Percentiles rank a stretch among this genome's conserved stretches.
Evolutionary conservation across 2,329 filamentous ascomycete species (phyloP).

Genomic region (Amphichorda felina): DNA sequence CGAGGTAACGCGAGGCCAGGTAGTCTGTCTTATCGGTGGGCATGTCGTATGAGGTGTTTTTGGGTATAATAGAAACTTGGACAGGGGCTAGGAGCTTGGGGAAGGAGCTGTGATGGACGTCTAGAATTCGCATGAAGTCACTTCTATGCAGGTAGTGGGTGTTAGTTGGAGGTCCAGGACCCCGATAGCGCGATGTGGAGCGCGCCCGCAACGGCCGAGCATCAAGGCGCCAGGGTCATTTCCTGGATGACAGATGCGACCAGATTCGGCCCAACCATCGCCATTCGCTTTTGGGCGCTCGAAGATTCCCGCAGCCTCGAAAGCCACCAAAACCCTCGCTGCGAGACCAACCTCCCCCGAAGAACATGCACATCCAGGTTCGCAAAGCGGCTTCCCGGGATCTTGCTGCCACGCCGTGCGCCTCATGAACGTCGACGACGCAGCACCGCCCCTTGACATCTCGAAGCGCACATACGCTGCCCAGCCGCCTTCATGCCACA

Average conservation of each 20-base stretch:
- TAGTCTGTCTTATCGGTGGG: slow-evolving; percentile 64
- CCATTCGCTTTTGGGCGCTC: too few species aligned
- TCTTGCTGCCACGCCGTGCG: slow-evolving; percentile 8
- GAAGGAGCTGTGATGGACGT: neutral
- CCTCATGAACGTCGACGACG: slow-evolving; percentile 5
- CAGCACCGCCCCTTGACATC: too few species aligned
- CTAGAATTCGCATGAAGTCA: neutral
- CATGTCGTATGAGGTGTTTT: slow-evolving; percentile 21
- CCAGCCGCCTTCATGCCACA: slow-evolving; percentile 49
- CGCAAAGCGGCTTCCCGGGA: slow-evolving; percentile 9
- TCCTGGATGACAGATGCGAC: neutral
- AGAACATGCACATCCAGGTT: slow-evolving; percentile 16
- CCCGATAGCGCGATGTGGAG: slow-evolving; percentile 1
- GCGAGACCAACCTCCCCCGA: neutral
- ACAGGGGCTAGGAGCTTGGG: too few species aligned
- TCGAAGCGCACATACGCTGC: too few species aligned
- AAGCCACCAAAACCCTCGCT: too few species aligned
- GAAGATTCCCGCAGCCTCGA: too few species aligned
- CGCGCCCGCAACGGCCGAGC: neutral
- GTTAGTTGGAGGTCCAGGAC: neutral
- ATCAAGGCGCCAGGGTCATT: too few species aligned
- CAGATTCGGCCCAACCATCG: neutral
- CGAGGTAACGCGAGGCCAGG: slow-evolving; percentile 81
- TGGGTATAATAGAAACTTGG: neutral
- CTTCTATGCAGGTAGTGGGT: slow-evolving; percentile 1